phyloP scores from a whole-genome alignment of 169 alveolate genomes.

The Eimeria nieschulzi region DNA sequence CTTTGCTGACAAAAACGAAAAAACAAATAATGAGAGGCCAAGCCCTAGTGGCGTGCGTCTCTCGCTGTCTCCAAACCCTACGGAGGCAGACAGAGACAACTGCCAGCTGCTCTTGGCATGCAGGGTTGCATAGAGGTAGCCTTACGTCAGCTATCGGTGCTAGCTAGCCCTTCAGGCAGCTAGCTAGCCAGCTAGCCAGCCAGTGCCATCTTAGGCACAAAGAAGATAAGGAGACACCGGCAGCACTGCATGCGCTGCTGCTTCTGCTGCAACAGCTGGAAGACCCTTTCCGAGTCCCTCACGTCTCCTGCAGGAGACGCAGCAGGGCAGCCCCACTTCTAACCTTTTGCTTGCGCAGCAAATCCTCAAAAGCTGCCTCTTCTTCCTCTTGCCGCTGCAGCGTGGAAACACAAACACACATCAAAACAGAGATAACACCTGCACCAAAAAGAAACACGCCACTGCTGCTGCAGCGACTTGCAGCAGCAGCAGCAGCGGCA shows the following conservation, averaged over 20 bases:
- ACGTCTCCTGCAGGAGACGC: constrained; percentile 19
- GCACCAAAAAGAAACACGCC: neutral
- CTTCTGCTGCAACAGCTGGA: constrained; percentile 3
- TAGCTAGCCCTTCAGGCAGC: too few relatives aligned
- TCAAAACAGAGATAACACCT: neutral
- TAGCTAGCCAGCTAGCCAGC: too few relatives aligned
- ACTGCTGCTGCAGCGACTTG: constrained; percentile 1
- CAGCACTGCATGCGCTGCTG: neutral
- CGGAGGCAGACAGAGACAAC: too few relatives aligned
- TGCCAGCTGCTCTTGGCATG: too few relatives aligned
- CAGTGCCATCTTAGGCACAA: too few relatives aligned
- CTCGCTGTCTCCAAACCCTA: too few relatives aligned
- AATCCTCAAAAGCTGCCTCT: constrained; percentile 2
- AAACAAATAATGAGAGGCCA: too few relatives aligned
- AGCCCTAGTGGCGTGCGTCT: too few relatives aligned
- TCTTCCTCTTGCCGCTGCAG: neutral
- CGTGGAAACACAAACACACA: neutral
- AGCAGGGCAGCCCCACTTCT: neutral
- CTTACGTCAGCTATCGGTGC: too few relatives aligned
- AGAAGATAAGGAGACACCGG: neutral
- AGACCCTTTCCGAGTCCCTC: neutral
- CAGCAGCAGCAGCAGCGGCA: neutral
- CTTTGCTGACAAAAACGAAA: too few relatives aligned
- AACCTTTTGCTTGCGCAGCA: neutral
- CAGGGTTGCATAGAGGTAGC: too few relatives aligned